phyloP scores from a whole-genome alignment of 2,329 filamentous ascomycete species.

The Xylaria sp. region DNA sequence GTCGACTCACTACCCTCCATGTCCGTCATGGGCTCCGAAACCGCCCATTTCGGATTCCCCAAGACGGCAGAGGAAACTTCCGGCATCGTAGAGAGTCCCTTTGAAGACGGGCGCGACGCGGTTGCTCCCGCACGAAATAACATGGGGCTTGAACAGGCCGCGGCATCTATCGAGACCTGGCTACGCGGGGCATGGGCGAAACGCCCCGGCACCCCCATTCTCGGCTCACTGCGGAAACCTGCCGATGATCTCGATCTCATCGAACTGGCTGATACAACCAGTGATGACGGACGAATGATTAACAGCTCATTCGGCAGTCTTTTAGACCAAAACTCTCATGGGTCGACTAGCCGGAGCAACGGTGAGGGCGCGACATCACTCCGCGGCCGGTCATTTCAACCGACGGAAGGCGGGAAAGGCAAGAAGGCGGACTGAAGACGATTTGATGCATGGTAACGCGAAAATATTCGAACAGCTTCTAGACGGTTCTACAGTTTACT shows the following conservation, averaged over 20 bases:
- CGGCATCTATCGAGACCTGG: constrained; percentile 90
- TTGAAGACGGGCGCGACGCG: constrained; percentile 59
- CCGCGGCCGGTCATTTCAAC: constrained; percentile 51
- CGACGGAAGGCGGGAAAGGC: constrained; percentile 51
- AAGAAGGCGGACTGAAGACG: constrained; percentile 57
- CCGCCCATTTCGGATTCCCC: constrained; percentile 65
- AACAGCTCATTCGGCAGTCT: constrained; percentile 45
- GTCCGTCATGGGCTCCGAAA: constrained; percentile 71
- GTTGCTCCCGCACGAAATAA: constrained; percentile 57
- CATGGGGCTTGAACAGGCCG: constrained; percentile 79
- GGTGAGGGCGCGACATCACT: constrained; percentile 50
- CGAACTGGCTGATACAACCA: constrained; percentile 72
- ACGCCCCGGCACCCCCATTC: constrained; percentile 62
- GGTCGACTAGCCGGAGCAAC: constrained; percentile 54
- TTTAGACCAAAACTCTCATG: constrained; percentile 49
- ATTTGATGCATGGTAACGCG: constrained; percentile 27
- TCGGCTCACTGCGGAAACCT: constrained; percentile 54
- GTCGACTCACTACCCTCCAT: constrained; percentile 75
- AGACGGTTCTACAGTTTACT: constrained; percentile 27
- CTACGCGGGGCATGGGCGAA: constrained; percentile 81
- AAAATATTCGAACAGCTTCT: constrained; percentile 20
- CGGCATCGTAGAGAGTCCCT: constrained; percentile 62
- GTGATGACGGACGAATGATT: constrained; percentile 60
- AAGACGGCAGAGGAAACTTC: constrained; percentile 50
- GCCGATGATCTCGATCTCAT: constrained; percentile 71